Evolutionary conservation across 2,329 filamentous ascomycete genomes (phyloP), one percentile per base, ranked within the genome.

Genomic region (Alternaria brassicicola): DNA sequence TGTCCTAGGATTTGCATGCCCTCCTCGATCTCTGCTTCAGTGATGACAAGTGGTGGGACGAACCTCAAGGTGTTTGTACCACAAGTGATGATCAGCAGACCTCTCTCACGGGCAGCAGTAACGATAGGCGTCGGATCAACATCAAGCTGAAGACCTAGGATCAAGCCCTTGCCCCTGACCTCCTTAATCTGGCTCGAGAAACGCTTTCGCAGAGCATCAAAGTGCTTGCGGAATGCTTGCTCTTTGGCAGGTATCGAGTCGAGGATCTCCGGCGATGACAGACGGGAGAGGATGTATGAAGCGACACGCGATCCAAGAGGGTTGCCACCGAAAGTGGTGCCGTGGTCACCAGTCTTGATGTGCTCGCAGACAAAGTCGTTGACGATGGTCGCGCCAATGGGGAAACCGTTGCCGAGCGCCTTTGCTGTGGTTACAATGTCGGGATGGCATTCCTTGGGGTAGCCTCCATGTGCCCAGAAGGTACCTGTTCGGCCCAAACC

Each of bases 361-460:
- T 88, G 88, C 51, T 88, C 84, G 26, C 87, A 88, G 1, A 96
- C 91, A 23, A 83, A 81, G 54, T 85, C 85, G 13, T 85, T 87
- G 26, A 89, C 82, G 50, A 89, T 85, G 4, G 90, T 91, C 6
- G 95, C 95, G 49, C 92, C 95, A 66, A 99, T 93, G 46, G 95
- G 95, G 78, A 97, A 94, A 5, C 95, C 95, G 73, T 99, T 99
- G 15, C 95, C 95, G 2, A 99, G 87, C 1, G 95, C 95, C 82
- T 99, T 99, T 56, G 95, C 95, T 0, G 91, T 94, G 13, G 94
- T 97, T 63, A 99, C 80, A 65, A 99, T 89, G 71, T 99, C 95
- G 6, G 95, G 95, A 75, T 99, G 95, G 2, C 93, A 92, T 64
- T 91, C 88, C 67, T 84, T 81, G 33, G 91, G 89, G 23, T 95